Conservation (phyloP, 129 eudicot species). For the Chrysanthemum makinoi region DNA sequence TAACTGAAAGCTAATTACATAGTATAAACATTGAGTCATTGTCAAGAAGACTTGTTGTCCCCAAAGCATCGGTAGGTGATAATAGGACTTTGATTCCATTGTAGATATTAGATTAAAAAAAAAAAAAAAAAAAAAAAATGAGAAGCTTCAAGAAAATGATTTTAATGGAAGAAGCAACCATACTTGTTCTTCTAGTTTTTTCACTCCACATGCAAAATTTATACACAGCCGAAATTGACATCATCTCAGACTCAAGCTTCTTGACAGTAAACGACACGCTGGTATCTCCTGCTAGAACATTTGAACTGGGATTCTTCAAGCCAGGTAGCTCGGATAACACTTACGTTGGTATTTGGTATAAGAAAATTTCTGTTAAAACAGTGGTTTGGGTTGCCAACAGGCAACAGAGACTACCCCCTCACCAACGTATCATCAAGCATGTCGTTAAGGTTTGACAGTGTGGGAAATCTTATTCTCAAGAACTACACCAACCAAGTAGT, state of each 20-base stretch:
- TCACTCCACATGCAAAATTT: background rate
- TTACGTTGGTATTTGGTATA: conserved; percentile 22
- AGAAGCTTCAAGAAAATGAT: too few species aligned
- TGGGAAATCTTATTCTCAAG: too few species aligned
- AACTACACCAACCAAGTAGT: too few species aligned
- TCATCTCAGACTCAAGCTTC: background rate
- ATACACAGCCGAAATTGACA: background rate
- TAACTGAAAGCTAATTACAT: too few species aligned
- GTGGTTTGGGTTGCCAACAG: conserved; percentile 28
- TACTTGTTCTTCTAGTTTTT: too few species aligned
- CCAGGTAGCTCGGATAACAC: conserved; percentile 19
- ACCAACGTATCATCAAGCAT: background rate
- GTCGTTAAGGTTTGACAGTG: background rate
- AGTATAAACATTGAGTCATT: too few species aligned
- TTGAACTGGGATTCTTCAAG: conserved; percentile 41
- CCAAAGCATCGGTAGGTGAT: too few species aligned
- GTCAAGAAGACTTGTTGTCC: too few species aligned
- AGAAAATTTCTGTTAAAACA: background rate
- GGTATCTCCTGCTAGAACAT: conserved; percentile 19
- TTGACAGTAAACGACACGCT: background rate
- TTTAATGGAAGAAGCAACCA: too few species aligned
- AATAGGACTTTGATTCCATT: too few species aligned
- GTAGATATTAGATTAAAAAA: too few species aligned
- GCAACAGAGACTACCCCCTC: conserved; percentile 16
- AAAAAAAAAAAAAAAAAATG: too few species aligned